A percentile compares a stretch with the other conserved stretches of the same genome.
These are phyloP conservation scores for Cyberlindnera nakhonratchasimensis DNA, from an alignment of 805 yeast genomes.

Conservation along the genomic window DNA sequence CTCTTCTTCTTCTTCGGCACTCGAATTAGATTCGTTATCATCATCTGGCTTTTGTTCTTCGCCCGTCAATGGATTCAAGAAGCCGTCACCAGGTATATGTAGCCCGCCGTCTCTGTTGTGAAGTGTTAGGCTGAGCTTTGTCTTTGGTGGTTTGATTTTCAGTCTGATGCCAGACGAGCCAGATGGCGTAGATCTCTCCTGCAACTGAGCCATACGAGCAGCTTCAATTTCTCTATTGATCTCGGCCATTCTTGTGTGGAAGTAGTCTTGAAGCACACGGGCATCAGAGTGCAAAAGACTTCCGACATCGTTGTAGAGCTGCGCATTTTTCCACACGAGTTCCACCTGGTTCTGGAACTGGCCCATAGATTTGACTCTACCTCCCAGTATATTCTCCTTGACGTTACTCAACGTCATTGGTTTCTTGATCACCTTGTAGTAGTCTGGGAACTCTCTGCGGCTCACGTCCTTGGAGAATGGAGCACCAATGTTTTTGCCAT, in stretches of 20 bases:
- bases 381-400: conserved; percentile 45
- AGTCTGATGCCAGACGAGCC: conserved; percentile 8
- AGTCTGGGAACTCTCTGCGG: conserved; percentile 71
- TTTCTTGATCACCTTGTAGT: conserved; percentile 62
- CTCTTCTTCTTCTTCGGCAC: conserved; percentile 9
- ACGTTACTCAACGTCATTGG: conserved; percentile 74
- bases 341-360: conserved; percentile 56
- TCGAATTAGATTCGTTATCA: conserved; percentile 6
- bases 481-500: conserved; percentile 45
- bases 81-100: conserved; percentile 9
- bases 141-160: conserved; percentile 18
- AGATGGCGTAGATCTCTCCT: conserved; percentile 13
- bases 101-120: conserved; percentile 12
- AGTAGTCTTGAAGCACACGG: conserved; percentile 48
- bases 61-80: conserved; percentile 11
- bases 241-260: conserved; percentile 38
- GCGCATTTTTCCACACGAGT: conserved; percentile 76
- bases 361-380: conserved; percentile 51
- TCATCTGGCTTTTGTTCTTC: conserved; percentile 6
- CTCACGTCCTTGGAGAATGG: conserved; percentile 78
- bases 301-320: conserved; percentile 68
- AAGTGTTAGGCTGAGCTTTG: conserved; percentile 13
- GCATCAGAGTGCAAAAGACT: conserved; percentile 75
- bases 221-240: conserved; percentile 20
- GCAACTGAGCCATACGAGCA: conserved; percentile 11